Evolutionary conservation across 169 alveolate genomes (phyloP), one percentile per base, ranked within the genome.

Genomic region (Eimeria praecox): DNA sequence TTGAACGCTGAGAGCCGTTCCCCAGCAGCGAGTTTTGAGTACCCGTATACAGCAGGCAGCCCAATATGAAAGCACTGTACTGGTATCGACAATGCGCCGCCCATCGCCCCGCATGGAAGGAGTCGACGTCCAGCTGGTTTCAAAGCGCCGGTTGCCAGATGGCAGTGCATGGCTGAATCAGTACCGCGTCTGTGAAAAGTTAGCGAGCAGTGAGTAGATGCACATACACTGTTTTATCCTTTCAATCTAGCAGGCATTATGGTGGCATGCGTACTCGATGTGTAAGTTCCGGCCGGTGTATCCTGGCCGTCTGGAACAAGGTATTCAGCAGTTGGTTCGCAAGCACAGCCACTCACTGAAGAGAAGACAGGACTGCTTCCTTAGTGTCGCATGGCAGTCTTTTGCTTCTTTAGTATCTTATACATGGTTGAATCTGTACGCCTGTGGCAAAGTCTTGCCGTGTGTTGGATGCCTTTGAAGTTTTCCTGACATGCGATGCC

Each of bases 61-160:
- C 90, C 82, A 85, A 85, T 35, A 71, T 71, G 54, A 85, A 83
- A 33, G 30, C 35, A 27, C 38, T 85, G 92, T 38, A 38, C 52
- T 20, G 33, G 82, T 62, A 54, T 85, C 49, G 59, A 85, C 18
- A 46, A 85, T 85, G 92, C 92, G 27, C 62, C 92, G 92, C 92
- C 80, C 92, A 40, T 85, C 92, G 42, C 92, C 92, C 56, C 92
- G 92, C 92, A 54, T 85, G 75, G 92, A 85, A 59, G 92, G 92
- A 54, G 80, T 85, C 40, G 92, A 59, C 80, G 78, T 85, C 82
- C 56, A 46, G 35, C 22, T 85, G 92, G 92, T 71, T 59, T 85
- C 92, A n/a, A 85, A 85, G 78, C 78, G 92, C n/a, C 92, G 92
- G 78, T 80, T 54, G n/a, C 80, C 78, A 35, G 92, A 85, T 59